Evolutionary conservation across 2,329 filamentous ascomycete species (phyloP).

Genomic region (Botryosphaeria dothidea): DNA sequence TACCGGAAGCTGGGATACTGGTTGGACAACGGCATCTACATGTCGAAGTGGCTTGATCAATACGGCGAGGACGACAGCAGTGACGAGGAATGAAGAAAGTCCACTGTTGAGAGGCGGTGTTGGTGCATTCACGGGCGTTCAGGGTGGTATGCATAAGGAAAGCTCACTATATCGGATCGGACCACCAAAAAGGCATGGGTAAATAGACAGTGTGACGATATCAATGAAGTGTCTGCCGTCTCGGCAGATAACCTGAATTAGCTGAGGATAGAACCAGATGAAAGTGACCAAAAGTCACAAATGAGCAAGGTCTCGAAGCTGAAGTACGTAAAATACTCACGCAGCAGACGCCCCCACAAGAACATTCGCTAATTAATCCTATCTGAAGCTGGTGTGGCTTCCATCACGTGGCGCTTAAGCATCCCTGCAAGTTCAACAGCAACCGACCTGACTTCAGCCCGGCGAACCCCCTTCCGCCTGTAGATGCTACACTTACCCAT

Average conservation of each 20-base stretch:
- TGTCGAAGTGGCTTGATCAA: slow-evolving; percentile 40
- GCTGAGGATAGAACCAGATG: too few relatives aligned
- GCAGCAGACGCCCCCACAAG: neutral
- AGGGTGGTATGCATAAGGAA: neutral
- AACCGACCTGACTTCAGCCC: neutral
- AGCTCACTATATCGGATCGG: neutral
- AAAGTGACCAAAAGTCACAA: too few relatives aligned
- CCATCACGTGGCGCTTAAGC: neutral
- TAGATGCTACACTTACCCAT: too few relatives aligned
- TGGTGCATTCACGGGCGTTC: neutral
- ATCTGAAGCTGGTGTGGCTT: neutral
- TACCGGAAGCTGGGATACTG: slow-evolving; percentile 82
- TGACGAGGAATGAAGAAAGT: neutral
- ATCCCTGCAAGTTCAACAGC: neutral
- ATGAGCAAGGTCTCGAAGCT: too few relatives aligned
- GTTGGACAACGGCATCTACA: slow-evolving; percentile 69
- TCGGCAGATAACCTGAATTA: too few relatives aligned
- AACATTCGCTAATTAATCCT: neutral
- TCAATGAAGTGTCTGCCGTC: neutral
- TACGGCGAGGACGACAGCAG: slow-evolving; percentile 7
- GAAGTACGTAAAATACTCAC: too few relatives aligned
- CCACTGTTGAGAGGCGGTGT: neutral
- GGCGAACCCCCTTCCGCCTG: too few relatives aligned
- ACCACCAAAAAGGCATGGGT: neutral
- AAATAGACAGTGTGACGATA: neutral